phyloP scores from a whole-genome alignment of 345 rosid species.

The Populus euphratica region DNA sequence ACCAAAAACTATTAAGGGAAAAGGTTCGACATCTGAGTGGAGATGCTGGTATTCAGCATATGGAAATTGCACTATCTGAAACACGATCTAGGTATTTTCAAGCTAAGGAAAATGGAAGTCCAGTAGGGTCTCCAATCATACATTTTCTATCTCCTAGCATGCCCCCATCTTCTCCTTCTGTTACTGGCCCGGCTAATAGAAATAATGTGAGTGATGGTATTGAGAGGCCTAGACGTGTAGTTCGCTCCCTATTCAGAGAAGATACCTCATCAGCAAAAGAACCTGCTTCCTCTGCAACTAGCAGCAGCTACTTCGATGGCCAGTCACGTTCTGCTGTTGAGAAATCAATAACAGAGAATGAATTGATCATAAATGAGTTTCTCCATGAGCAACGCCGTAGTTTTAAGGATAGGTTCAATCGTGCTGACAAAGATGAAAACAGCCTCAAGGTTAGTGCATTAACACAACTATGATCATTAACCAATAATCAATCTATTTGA shows the following conservation, averaged over 20 bases:
- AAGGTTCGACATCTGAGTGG: conserved; percentile 78
- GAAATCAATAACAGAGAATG: conserved; percentile 50
- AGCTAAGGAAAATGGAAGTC: conserved; percentile 57
- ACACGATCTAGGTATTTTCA: conserved; percentile 59
- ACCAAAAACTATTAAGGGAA: conserved; percentile 77
- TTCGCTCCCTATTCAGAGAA: conserved; percentile 70
- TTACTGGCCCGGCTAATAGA: conserved; percentile 26
- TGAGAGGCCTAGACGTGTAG: conserved; percentile 53
- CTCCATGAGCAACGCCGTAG: conserved; percentile 49
- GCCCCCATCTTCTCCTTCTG: conserved; percentile 25
- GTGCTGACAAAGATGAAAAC: conserved; percentile 36
- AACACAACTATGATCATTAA: background rate
- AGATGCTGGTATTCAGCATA: conserved; percentile 65
- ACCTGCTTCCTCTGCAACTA: conserved; percentile 32
- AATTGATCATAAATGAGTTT: conserved; percentile 71
- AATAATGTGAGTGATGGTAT: conserved; percentile 21
- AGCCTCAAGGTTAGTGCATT: conserved; percentile 54
- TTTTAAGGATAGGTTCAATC: conserved; percentile 40
- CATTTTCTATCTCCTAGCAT: conserved; percentile 33
- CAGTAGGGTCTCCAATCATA: conserved; percentile 47
- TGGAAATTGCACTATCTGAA: conserved; percentile 74
- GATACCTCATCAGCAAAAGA: conserved; percentile 34
- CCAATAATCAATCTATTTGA: background rate
- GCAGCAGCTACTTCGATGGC: conserved; percentile 25
- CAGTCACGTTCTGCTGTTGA: conserved; percentile 30